Percentiles rank a stretch among this genome's conserved stretches.
Evolutionary conservation across 2,329 filamentous ascomycete genomes (phyloP).

Genomic region (Bipolaris gigantea): DNA sequence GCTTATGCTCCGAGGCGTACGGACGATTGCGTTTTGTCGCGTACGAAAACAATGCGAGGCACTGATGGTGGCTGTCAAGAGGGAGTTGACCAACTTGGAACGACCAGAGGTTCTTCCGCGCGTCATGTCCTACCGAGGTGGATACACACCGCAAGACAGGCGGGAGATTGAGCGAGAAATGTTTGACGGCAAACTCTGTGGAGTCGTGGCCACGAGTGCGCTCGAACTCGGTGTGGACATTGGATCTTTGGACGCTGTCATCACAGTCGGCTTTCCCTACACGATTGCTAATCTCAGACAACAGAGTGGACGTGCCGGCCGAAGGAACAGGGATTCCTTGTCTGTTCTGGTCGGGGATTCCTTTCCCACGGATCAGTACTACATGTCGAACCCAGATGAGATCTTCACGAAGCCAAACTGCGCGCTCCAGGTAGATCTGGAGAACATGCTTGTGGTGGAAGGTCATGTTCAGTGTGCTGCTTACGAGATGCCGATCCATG

Average conservation of each 20-base stretch:
- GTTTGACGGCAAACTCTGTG: conserved; percentile 92
- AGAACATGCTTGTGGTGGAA: conserved; percentile 87
- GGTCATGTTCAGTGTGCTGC: conserved; percentile 95
- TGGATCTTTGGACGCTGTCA: conserved; percentile 86
- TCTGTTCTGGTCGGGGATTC: conserved; percentile 87
- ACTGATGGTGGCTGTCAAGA: conserved; percentile 76
- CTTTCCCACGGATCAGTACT: conserved; percentile 90
- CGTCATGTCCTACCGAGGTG: conserved; percentile 94
- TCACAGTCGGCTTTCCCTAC: conserved; percentile 93
- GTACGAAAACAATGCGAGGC: conserved; percentile 87
- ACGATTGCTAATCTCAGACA: conserved; percentile 93
- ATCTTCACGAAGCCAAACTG: conserved; percentile 91
- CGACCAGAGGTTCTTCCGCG: conserved; percentile 73
- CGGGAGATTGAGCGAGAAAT: conserved; percentile 89
- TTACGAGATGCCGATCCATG: conserved; percentile 88
- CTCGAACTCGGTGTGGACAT: conserved; percentile 95
- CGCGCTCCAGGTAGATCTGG: conserved; percentile 86
- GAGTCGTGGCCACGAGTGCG: conserved; percentile 91
- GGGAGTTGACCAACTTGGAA: conserved; percentile 73
- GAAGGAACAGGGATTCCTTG: conserved; percentile 84
- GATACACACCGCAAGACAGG: conserved; percentile 89
- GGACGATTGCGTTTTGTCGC: conserved; percentile 90
- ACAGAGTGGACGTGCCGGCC: conserved; percentile 88
- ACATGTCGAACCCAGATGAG: conserved; percentile 94
- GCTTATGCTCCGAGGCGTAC: conserved; percentile 81